A percentile compares a stretch with the other conserved stretches of the same genome.
phyloP scores from a whole-genome alignment of 768 basidiomycete genomes.

The Lepiota brunneoincarnata region DNA sequence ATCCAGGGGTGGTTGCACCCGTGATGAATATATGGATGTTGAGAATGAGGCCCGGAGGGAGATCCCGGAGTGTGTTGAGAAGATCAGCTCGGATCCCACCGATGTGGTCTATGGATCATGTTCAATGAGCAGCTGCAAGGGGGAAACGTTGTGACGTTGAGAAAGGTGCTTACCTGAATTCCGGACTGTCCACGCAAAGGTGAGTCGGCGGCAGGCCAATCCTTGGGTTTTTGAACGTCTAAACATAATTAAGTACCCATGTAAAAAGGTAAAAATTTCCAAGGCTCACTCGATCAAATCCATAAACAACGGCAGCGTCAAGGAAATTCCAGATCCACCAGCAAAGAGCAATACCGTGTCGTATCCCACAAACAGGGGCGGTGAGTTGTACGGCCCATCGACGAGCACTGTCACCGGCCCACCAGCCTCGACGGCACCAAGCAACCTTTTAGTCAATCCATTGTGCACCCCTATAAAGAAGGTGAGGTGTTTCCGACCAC shows the following conservation, averaged over 20 bases:
- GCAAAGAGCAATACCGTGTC: slow-evolving; percentile 39
- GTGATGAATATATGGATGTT: slow-evolving; percentile 43
- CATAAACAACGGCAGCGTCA: slow-evolving; percentile 41
- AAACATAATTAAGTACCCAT: neutral
- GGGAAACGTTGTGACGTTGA: neutral
- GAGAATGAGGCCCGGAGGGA: slow-evolving; percentile 28
- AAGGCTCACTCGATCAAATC: slow-evolving; percentile 35
- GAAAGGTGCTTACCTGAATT: slow-evolving; percentile 29
- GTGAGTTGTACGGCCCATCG: slow-evolving; percentile 49
- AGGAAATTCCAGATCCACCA: slow-evolving; percentile 51
- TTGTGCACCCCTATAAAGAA: slow-evolving; percentile 60
- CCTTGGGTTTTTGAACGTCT: slow-evolving; percentile 25
- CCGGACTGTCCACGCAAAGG: slow-evolving; percentile 46
- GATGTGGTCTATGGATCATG: slow-evolving; percentile 28
- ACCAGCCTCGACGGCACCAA: slow-evolving; percentile 23
- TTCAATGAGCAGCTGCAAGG: neutral
- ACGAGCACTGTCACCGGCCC: slow-evolving; percentile 37
- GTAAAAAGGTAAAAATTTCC: neutral
- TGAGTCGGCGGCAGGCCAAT: slow-evolving; percentile 26
- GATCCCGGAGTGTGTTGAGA: slow-evolving; percentile 24
- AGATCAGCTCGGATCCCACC: slow-evolving; percentile 45
- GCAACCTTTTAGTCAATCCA: slow-evolving; percentile 59
- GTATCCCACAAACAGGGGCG: slow-evolving; percentile 32
- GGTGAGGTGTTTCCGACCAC: slow-evolving; percentile 36
- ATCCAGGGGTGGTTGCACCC: neutral